Percentiles rank a stretch among this genome's conserved stretches.
phyloP scores from a whole-genome alignment of 78 protist species.

The Dictyostelium intermedium region DNA sequence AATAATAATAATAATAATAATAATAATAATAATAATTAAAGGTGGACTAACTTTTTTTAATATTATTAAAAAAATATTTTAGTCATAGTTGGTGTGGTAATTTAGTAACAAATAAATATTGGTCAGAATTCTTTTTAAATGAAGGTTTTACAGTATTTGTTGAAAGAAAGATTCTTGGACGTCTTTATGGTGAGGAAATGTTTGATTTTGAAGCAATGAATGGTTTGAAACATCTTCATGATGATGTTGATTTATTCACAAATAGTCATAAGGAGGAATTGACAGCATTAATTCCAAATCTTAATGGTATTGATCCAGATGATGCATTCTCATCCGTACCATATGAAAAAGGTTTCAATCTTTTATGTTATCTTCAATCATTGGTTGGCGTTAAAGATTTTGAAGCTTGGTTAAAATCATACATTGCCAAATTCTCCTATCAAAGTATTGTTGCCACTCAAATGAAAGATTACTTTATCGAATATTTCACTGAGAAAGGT shows the following conservation, averaged over 20 bases:
- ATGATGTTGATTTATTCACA: conserved; percentile 69
- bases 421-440: conserved; percentile 48
- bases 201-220: conserved; percentile 76
- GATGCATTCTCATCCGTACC: conserved; percentile 90
- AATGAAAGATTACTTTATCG: conserved; percentile 44
- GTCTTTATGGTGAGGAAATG: conserved; percentile 58
- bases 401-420: conserved; percentile 62
- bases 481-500: conserved; percentile 16
- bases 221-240: conserved; percentile 75
- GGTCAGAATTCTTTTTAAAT: conserved; percentile 86
- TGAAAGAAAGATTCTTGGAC: conserved; percentile 85
- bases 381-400: conserved; percentile 73
- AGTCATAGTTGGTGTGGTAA: conserved; percentile 87
- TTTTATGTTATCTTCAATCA: conserved; percentile 85
- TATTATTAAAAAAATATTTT: background rate
- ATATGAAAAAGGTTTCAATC: conserved; percentile 91
- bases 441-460: conserved; percentile 76
- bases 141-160: conserved; percentile 86
- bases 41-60: background rate
- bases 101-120: conserved; percentile 83
- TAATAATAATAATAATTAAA: too few species aligned
- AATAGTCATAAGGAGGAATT: background rate
- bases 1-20: too few species aligned
- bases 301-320: conserved; percentile 88
- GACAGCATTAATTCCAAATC: conserved; percentile 80